Conservation (phyloP, 225 moss, liverwort and hornwort species). For the Physcomitrium patens region DNA sequence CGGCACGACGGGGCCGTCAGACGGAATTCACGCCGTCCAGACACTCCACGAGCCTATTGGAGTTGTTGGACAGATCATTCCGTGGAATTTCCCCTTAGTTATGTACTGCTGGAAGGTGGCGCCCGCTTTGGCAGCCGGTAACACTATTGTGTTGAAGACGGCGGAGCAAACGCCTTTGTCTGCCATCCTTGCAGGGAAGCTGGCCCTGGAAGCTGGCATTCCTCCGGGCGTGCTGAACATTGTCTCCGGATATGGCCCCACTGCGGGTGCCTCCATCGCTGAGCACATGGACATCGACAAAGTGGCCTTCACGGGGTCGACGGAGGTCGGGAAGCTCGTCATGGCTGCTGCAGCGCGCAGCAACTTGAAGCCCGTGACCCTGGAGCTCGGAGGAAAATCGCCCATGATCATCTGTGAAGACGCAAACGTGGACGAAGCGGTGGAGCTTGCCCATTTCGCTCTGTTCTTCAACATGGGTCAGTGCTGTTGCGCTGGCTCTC, state of each 20-base stretch:
- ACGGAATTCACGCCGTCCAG: conserved; percentile 59
- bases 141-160: conserved; percentile 78
- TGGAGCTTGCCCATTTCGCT: conserved; percentile 81
- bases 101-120: conserved; percentile 92
- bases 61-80: conserved; percentile 87
- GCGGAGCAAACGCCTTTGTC: conserved; percentile 94
- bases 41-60: conserved; percentile 90
- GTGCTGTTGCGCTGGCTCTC: conserved; percentile 83
- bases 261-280: conserved; percentile 75
- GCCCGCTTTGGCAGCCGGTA: conserved; percentile 85
- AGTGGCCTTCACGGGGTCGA: conserved; percentile 89
- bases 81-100: conserved; percentile 90
- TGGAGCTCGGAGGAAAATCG: conserved; percentile 91
- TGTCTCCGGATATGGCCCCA: conserved; percentile 76
- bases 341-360: conserved; percentile 74
- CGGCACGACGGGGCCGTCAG: conserved; percentile 70
- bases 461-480: conserved; percentile 96
- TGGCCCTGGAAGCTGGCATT: conserved; percentile 88
- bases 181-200: conserved; percentile 75
- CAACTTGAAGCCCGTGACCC: conserved; percentile 86
- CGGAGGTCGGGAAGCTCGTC: conserved; percentile 83
- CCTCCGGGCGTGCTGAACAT: conserved; percentile 93
- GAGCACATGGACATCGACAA: conserved; percentile 89
- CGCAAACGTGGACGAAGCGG: conserved; percentile 76
- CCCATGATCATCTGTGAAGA: conserved; percentile 87